Conservation (phyloP, 148 eudicot genomes). For the Bassia scoparia region DNA sequence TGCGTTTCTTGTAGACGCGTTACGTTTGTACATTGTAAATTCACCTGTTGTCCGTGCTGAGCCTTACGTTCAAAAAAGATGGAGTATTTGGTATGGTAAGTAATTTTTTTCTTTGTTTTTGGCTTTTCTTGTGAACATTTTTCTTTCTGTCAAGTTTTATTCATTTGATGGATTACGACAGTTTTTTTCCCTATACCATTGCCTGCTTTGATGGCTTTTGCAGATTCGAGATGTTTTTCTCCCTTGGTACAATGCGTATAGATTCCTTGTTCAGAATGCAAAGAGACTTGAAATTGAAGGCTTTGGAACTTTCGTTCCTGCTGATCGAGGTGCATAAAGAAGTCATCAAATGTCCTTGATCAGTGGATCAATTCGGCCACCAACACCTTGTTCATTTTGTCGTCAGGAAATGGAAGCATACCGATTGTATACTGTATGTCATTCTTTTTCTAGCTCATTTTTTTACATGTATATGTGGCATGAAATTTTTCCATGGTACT, state of each 20-base stretch:
- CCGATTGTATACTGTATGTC: slow-evolving; percentile 77
- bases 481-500: neutral
- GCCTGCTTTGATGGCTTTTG: slow-evolving; percentile 17
- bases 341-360: slow-evolving; percentile 91
- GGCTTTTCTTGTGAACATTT: neutral
- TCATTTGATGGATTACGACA: neutral
- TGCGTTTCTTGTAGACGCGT: slow-evolving; percentile 48
- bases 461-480: neutral
- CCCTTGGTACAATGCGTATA: slow-evolving; percentile 99
- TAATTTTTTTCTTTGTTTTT: neutral
- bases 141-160: neutral
- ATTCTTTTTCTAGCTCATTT: neutral
- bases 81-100: slow-evolving; percentile 91
- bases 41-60: slow-evolving; percentile 99
- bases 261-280: slow-evolving; percentile 94
- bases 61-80: slow-evolving; percentile 84
- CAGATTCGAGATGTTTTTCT: slow-evolving; percentile 93
- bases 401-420: slow-evolving; percentile 95
- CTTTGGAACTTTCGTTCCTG: slow-evolving; percentile 59
- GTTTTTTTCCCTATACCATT: slow-evolving; percentile 4
- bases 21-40: slow-evolving; percentile 82
- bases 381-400: slow-evolving; percentile 91
- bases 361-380: slow-evolving; percentile 99
- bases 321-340: slow-evolving; percentile 52
- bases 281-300: slow-evolving; percentile 93